Conservation (phyloP, 2,329 filamentous ascomycete genomes). For the Rutstroemia sp. region DNA sequence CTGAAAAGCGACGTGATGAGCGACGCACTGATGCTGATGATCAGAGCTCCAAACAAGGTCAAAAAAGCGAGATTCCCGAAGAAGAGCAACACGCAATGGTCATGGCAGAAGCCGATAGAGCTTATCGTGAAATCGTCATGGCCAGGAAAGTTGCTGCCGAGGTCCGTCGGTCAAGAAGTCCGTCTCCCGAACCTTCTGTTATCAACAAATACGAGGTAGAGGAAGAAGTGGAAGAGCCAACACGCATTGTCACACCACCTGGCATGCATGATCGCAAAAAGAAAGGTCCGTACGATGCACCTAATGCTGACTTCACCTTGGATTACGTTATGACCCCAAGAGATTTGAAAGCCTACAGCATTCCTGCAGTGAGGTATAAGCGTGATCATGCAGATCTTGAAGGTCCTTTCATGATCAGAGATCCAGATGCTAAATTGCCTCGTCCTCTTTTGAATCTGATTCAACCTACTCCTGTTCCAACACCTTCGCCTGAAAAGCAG, state of each 20-base stretch:
- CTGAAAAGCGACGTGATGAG: slow-evolving; percentile 30
- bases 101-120: slow-evolving; percentile 49
- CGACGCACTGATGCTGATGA: slow-evolving; percentile 23
- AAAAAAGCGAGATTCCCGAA: slow-evolving; percentile 7
- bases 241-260: slow-evolving; percentile 48
- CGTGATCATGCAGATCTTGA: slow-evolving; percentile 33
- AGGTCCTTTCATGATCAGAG: slow-evolving; percentile 17
- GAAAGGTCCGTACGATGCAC: slow-evolving; percentile 47
- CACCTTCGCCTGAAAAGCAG: slow-evolving; percentile 41
- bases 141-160: slow-evolving; percentile 46
- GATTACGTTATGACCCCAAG: slow-evolving; percentile 50
- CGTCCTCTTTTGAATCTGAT: slow-evolving; percentile 54
- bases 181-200: slow-evolving; percentile 46
- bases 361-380: slow-evolving; percentile 23
- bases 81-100: slow-evolving; percentile 35
- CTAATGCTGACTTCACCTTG: slow-evolving; percentile 56
- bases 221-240: slow-evolving; percentile 29
- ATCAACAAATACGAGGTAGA: slow-evolving; percentile 43
- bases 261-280: slow-evolving; percentile 38
- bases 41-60: slow-evolving; percentile 13
- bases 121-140: slow-evolving; percentile 48
- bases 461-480: slow-evolving; percentile 48
- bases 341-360: slow-evolving; percentile 36
- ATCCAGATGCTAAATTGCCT: slow-evolving; percentile 21
- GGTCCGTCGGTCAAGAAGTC: slow-evolving; percentile 44